Evolutionary conservation across 257 asterid species (phyloP).

Genomic region (Echites panduratus): DNA sequence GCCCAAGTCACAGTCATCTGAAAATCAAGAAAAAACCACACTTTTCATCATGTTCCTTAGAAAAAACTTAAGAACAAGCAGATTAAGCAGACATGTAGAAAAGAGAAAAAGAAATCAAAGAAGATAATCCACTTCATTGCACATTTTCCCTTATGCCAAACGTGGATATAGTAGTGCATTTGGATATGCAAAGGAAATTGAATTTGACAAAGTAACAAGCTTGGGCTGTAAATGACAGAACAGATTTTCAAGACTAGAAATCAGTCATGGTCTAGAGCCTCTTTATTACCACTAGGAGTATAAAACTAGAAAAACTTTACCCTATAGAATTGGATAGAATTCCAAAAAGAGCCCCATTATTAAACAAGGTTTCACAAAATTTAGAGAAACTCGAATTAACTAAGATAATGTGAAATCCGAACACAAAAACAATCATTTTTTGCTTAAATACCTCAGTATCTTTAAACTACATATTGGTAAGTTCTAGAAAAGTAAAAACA

Average conservation of each 20-base stretch:
- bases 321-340: too few relatives aligned
- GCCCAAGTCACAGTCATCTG: constrained; percentile 97
- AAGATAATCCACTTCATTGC: constrained; percentile 69
- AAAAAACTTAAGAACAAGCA: not conserved
- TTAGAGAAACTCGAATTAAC: not conserved
- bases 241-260: not conserved
- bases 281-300: too few relatives aligned
- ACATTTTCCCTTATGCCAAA: constrained; percentile 72
- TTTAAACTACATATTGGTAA: not conserved
- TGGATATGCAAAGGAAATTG: constrained; percentile 59
- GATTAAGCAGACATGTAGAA: not conserved
- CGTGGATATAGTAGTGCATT: constrained; percentile 85
- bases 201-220: constrained; percentile 61
- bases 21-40: constrained; percentile 16
- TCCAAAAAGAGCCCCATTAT: not conserved
- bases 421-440: too few relatives aligned
- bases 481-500: not conserved
- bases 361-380: not conserved
- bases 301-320: too few relatives aligned
- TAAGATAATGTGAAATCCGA: too few relatives aligned
- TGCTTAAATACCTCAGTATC: not conserved
- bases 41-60: not conserved
- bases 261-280: not conserved
- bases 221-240: constrained; percentile 47
- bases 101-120: not conserved